Evolutionary conservation across 495 filamentous ascomycete species (phyloP), one percentile per base, ranked within the genome.

Genomic region (Xylaria cubensis): DNA sequence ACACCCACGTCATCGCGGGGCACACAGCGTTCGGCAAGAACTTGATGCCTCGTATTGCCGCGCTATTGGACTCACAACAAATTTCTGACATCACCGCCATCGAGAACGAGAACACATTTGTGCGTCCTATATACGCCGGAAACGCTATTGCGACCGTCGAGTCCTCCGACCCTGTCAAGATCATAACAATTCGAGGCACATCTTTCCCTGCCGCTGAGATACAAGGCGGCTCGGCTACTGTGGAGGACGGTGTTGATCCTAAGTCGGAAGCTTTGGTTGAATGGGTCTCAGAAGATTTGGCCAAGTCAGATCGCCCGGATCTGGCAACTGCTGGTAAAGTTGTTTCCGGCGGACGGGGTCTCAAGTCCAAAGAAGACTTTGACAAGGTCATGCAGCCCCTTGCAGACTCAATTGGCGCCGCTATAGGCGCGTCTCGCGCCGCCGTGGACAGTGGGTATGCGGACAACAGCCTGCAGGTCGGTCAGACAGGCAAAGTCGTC

Each of bases 381-480:
- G 94, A 99, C 83, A 88, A 88, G 68, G 82, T 98, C 70, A 98
- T 99, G 86, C 86, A 92, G 34, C 94, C 97, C 17, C 86, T 99
- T 34, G 96, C 96, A 19, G 96, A 99, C 79, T 88, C 93, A 2
- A 86, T 99, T 12, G 94, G 94, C 36, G 96, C 96, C 8, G 96
- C 96, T 15, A 93, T 99, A 73, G 96, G 96, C 76, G 96, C 96
- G 46, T 97, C 93, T 41, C 90, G 96, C 74, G 96, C 96, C 17
- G 96, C 96, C 4, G 97, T 99, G 17, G 96, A 99, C 84, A 95
- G 93, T 73, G 96, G 96, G 15, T 99, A 97, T 77, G 97, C 97
- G n/a, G 96, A 99, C 83, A 99, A 99, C 89, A 97, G 93, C 84
- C 84, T 99, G 78, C 96, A 99, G 84, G 94, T 99, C 73, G 96